These are phyloP conservation scores for Halteria grandinella DNA, from an alignment of 73 alveolate species.

Conservation along the genomic window DNA sequence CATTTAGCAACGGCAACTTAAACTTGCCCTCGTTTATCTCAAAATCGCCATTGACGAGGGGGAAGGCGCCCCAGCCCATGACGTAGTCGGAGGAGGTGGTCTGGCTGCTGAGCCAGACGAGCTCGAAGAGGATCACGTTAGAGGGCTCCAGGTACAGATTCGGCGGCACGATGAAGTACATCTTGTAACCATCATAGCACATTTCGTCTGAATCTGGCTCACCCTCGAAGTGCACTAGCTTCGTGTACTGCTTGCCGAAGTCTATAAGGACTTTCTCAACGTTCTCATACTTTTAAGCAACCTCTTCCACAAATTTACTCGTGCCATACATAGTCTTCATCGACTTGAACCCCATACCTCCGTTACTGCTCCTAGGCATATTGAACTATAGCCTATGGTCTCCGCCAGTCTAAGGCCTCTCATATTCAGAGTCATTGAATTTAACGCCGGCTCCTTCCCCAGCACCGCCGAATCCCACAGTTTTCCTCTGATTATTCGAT, in stretches of 20 bases:
- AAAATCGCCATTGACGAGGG: slow-evolving; percentile 70
- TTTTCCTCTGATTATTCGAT: no score
- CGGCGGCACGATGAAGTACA: slow-evolving; percentile 68
- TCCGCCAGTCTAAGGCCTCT: no score
- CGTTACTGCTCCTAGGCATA: no score
- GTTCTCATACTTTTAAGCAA: slow-evolving; percentile 17
- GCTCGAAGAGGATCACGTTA: slow-evolving; percentile 65
- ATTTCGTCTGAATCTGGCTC: slow-evolving; percentile 44
- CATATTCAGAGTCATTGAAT: no score
- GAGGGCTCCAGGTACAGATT: slow-evolving; percentile 60
- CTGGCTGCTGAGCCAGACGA: slow-evolving; percentile 29
- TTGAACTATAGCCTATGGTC: no score
- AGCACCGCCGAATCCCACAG: no score
- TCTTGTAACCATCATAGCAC: slow-evolving; percentile 44
- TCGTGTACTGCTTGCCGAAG: slow-evolving; percentile 40
- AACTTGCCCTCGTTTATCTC: slow-evolving; percentile 69
- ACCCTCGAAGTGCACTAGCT: slow-evolving; percentile 58
- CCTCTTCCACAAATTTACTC: no score
- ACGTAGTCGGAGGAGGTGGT: slow-evolving; percentile 61
- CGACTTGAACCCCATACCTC: no score
- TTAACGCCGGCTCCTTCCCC: no score
- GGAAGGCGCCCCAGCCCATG: slow-evolving; percentile 80
- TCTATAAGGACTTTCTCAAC: slow-evolving; percentile 37
- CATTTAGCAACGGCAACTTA: slow-evolving; percentile 68
- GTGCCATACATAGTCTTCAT: no score